Evolutionary conservation across 2,329 filamentous ascomycete species (phyloP), one percentile per base, ranked within the genome.

Genomic region (Apiospora phragmitis): DNA sequence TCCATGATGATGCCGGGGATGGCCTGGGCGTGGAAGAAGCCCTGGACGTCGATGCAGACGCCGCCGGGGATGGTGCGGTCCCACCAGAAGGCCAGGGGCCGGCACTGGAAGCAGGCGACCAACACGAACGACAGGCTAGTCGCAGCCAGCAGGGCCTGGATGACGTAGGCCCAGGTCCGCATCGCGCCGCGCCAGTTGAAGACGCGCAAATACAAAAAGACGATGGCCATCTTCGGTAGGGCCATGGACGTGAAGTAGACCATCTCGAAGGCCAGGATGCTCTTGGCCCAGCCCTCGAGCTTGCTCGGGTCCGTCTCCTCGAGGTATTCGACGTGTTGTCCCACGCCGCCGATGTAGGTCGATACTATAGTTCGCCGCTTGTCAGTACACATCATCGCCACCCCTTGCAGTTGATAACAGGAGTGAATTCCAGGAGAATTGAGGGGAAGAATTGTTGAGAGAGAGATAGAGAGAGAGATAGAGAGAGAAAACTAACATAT

Each of bases 121-220:
- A 77, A 14, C n/a, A 75, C 69, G 45, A 79, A 73, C 16, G 74
- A 71, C 21, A 76, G n/a, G 43, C 73, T 73, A 1, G 75, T 77
- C 9, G 73, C 71, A 18, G 68, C 73, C 5, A 76, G 70, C 24
- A 73, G 47, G 5, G 45, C 72, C 45, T 79, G 71, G 38, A 78
- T 42, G n/a, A 69, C 29, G 51, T 71, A 72, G 2, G 77, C 74
- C 0, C 42, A 59, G 24, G 11, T 65, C 1, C 76, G 74, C 73
- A 75, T 76, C 4, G 67, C 26, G 3, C 75, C 75, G 21, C 67
- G 74, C 74, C 76, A 78, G 67, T 74, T 75, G 69, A 80, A 78
- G 12, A 80, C 71, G 32, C 77, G 77, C n/a, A 79, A 71, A 62
- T 79, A 80, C 14, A 79, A 73, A 47, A 71, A 77, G 7, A 80